A percentile compares a stretch with the other conserved stretches of the same genome.
phyloP scores from a whole-genome alignment of 164 flowering plant genomes.

The Kalanchoe fedtschenkoi region DNA sequence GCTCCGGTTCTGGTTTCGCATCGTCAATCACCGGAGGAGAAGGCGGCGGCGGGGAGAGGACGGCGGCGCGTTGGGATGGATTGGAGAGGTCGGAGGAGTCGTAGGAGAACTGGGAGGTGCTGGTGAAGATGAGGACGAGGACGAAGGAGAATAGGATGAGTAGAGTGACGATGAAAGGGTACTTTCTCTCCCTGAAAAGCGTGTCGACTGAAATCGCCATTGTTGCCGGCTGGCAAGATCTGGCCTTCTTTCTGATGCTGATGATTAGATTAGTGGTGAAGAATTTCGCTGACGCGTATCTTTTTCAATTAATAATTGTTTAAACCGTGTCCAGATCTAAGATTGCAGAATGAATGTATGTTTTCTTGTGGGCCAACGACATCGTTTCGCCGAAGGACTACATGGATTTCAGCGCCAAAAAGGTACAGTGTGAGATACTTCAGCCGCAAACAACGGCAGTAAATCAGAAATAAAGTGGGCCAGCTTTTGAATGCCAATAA shows the following conservation, averaged over 20 bases:
- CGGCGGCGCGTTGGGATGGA: constrained; percentile 8
- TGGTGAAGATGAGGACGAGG: constrained; percentile 35
- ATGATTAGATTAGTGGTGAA: background rate
- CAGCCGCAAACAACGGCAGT: no score
- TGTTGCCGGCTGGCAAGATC: background rate
- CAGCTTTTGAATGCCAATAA: no score
- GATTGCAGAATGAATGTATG: background rate
- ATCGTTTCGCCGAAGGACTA: no score
- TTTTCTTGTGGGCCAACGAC: background rate
- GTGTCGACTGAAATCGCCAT: constrained; percentile 31
- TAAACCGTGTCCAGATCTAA: no score
- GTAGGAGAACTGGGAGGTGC: constrained; percentile 19
- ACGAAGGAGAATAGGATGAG: constrained; percentile 31
- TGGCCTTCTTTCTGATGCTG: background rate
- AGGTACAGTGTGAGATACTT: no score
- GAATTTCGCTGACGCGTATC: background rate
- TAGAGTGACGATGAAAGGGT: constrained; percentile 45
- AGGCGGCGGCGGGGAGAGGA: background rate
- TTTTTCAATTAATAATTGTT: no score
- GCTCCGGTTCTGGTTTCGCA: background rate
- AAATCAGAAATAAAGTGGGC: no score
- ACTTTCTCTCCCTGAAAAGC: constrained; percentile 38
- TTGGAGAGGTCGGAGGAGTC: constrained; percentile 13
- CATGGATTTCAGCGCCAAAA: no score
- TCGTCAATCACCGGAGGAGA: no score